Base-by-base conservation (phyloP, 768 basidiomycete species). In the Boletellus sp. region DNA sequence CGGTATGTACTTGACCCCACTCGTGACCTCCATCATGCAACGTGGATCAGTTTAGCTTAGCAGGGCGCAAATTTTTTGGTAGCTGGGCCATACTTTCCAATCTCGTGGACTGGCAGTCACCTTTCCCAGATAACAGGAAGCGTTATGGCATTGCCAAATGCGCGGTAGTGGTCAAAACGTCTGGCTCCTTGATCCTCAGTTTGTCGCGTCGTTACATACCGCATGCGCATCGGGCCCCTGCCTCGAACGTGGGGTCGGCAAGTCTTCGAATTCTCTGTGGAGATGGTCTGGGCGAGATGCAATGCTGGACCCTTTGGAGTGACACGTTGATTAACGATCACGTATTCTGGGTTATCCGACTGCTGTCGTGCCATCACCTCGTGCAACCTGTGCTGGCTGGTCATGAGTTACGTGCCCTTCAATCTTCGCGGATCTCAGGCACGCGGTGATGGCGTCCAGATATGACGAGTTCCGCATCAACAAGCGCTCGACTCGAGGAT, bases 41-140 rank as follows among this genome's bases (percentile, higher is more conserved):
- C 42, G 44, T 48, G 52, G 34, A 50, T 50, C 48, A 24, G 32
- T 36, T 44, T 47, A 47, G 22, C 28, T 10, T 28, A 51, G 45
- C 50, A 42, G 46, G 37, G 26, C 32, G 47, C 48, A 28, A 39
- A 47, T n/a, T 47, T 47, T 44, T 37, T 39, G 12, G 22, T 9
- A 26, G 31, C n/a, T 31, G 41, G 57, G 15, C 39, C 40, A 17
- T 24, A 49, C 37, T 23, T 60, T 47, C 61, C 50, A 46, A 52
- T 52, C 45, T 40, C 17, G 54, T 51, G 24, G 35, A 39, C 42
- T 47, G 42, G 45, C 39, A 54, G 50, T 50, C 53, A 26, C 42
- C 46, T 50, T 35, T 38, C 43, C 48, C 19, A 42, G 47, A 47
- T 19, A 28, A 50, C 45, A 16, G 33, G 15, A 6, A 46, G 37